Conservation (phyloP, 2,329 filamentous ascomycete species). For the Coniella lustricola region DNA sequence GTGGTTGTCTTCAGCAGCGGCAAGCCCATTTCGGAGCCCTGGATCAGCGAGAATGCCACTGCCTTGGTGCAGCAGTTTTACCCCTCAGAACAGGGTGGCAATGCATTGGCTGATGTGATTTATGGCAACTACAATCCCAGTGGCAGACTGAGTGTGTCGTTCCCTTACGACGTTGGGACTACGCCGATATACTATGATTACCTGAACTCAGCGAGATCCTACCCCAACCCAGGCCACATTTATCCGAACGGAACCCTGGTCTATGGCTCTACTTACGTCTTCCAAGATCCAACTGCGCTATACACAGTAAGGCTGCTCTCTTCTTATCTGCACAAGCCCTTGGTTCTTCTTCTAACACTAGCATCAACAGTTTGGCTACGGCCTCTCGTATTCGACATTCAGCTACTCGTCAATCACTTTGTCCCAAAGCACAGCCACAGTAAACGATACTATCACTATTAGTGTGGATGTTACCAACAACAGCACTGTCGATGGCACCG, state of each 20-base stretch:
- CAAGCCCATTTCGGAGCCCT: slow-evolving; percentile 66
- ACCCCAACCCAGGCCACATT: slow-evolving; percentile 44
- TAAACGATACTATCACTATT: slow-evolving; percentile 48
- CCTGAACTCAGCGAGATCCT: slow-evolving; percentile 55
- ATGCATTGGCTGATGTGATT: slow-evolving; percentile 59
- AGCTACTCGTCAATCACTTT: slow-evolving; percentile 48
- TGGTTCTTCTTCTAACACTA: background rate
- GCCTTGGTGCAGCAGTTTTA: slow-evolving; percentile 71
- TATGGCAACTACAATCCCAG: slow-evolving; percentile 60
- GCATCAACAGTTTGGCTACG: slow-evolving; percentile 52
- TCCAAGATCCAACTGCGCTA: slow-evolving; percentile 50
- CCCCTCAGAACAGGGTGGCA: slow-evolving; percentile 60
- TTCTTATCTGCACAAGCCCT: background rate
- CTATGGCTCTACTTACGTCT: slow-evolving; percentile 60
- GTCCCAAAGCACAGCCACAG: slow-evolving; percentile 38
- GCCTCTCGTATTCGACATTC: slow-evolving; percentile 59
- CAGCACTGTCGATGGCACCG: slow-evolving; percentile 48
- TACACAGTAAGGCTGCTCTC: slow-evolving; percentile 34
- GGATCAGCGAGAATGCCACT: slow-evolving; percentile 59
- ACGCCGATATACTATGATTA: slow-evolving; percentile 67
- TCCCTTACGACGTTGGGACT: slow-evolving; percentile 60
- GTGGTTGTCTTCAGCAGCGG: slow-evolving; percentile 62
- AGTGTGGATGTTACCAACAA: slow-evolving; percentile 57
- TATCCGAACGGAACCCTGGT: slow-evolving; percentile 52
- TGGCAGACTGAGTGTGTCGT: slow-evolving; percentile 59